Base-by-base conservation (phyloP, 352 stramenopile genomes). In the Elongisporangium prolatum region DNA sequence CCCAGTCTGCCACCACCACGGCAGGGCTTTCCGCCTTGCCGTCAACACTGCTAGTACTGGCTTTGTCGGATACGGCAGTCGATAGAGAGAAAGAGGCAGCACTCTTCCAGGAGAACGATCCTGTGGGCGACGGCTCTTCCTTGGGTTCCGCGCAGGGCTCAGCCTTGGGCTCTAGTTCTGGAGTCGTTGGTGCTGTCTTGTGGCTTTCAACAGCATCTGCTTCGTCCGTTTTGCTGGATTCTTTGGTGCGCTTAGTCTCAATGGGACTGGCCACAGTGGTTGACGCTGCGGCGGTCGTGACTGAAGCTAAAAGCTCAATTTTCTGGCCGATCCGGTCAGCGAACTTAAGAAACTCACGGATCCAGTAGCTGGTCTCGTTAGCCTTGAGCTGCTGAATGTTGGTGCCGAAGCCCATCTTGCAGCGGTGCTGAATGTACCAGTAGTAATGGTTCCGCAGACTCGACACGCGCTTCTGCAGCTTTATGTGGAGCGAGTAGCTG, bases 381-480 rank as follows among this genome's bases (percentile, higher is more conserved):
- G 72, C 54, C 51, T 88, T 89, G 55, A 89, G 77, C 49, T 80
- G 66, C 50, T 86, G 79, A 55, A 90, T 87, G 58, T 87, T 77
- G 24, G 81, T 59, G 25, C 64, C 65, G 59, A 75, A 71, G 8
- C 77, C 75, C 38, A 86, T 77, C 54, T 87, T 87, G 64, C 79
- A 86, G 22, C 75, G 71, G 57, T 84, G 83, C 70, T 93, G 76
- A 54, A 93, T 74, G 67, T 91, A 79, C 83, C 83, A 93, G 62
- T 89, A 91, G 56, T 85, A 93, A 52, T 89, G 78, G 70, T 93
- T 89, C 60, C 83, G 83, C 25, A 91, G 66, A 56, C 71, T 89
- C 21, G 80, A 86, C n/a, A 91, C 63, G 61, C 83, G 78, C 57
- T 88, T 89, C 66, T 93, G 83, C 14, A 88, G 71, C 57, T 89